Base-by-base conservation (phyloP, 2,329 filamentous ascomycete species). In the Botrytis paeoniae region DNA sequence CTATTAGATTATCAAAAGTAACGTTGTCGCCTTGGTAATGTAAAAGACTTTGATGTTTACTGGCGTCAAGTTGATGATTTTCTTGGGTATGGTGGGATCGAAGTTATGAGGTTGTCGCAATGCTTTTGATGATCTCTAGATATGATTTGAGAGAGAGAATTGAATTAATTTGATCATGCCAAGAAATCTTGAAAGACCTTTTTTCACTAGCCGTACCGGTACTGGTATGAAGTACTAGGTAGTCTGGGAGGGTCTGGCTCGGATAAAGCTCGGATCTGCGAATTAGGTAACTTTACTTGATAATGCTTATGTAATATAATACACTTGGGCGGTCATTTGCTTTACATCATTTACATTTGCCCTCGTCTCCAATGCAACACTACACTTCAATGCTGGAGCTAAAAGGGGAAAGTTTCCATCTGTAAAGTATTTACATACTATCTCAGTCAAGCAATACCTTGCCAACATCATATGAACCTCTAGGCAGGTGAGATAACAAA, bases 181-280 rank as follows among this genome's bases (percentile, higher is more conserved):
- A 68, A 69, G 65, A 57, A 57, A 68, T 57, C 32, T 32, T 68
- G 45, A 39, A 45, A 37, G 64, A 69, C 65, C 54, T 69, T 57
- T 68, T 57, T 32, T 18, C 35, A 20, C 65, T 69, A 69, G 65
- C 35, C 7, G n/a, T 29, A 43, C 37, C n/a, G 14, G 60, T 62
- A 39, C 35, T 29, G 35, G 35, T 29, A 16, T 16, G 25, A 54
- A 29, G 43, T 20, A 12, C 12, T 51, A n/a, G 43, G 48, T 51
- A 51, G n/a, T 29, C 51, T 54, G 3, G 51, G 51, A 18, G 48
- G 29, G 51, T 57, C 51, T 57, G 51, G n/a, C 60, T 57, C 48
- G 35, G 64, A 57, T 68, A 68, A 57, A 41, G 10, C 29, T 68
- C 48, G 48, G 64, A 41, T 54, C 25, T 20, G 8, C 0, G 14